These are phyloP conservation scores for Raffaelea arxii DNA, from an alignment of 2,329 filamentous ascomycete species.

Conservation along the genomic window DNA sequence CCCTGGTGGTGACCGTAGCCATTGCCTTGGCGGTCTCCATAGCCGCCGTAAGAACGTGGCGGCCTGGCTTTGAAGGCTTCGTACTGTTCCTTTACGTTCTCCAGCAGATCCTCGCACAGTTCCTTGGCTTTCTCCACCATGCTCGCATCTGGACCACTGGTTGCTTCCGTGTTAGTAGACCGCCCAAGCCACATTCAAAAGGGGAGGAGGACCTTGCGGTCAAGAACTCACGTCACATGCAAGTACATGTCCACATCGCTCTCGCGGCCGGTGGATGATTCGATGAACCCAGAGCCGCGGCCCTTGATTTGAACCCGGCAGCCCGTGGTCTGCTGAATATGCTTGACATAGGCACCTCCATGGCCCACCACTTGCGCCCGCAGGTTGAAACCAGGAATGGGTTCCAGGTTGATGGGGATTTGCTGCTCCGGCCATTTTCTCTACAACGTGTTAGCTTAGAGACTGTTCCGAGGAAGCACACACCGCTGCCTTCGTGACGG, in stretches of 20 bases:
- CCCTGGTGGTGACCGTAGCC: constrained; percentile 18
- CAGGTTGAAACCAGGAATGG: constrained; percentile 88
- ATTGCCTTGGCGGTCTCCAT: constrained; percentile 32
- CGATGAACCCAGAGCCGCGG: constrained; percentile 86
- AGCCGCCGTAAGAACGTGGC: constrained; percentile 49
- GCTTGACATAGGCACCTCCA: constrained; percentile 92
- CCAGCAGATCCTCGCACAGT: constrained; percentile 78
- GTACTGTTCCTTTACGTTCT: constrained; percentile 81
- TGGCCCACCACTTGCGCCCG: constrained; percentile 93
- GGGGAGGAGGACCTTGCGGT: not conserved
- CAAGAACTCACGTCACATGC: constrained; percentile 70
- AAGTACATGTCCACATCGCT: constrained; percentile 96
- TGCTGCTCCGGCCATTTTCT: constrained; percentile 99
- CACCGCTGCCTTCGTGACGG: not conserved
- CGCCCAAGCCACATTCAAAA: not conserved
- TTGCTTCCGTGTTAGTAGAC: not conserved
- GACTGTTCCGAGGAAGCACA: constrained; percentile 10
- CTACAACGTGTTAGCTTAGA: constrained; percentile 22
- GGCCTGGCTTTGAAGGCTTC: constrained; percentile 81
- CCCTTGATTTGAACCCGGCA: constrained; percentile 98
- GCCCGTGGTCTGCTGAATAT: constrained; percentile 90
- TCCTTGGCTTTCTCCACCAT: constrained; percentile 83
- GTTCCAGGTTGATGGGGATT: constrained; percentile 83
- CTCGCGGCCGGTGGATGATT: constrained; percentile 77
- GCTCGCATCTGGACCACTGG: constrained; percentile 72